Evolutionary conservation across 805 yeast species (phyloP).

Genomic region (Torulaspora gathmanii): DNA sequence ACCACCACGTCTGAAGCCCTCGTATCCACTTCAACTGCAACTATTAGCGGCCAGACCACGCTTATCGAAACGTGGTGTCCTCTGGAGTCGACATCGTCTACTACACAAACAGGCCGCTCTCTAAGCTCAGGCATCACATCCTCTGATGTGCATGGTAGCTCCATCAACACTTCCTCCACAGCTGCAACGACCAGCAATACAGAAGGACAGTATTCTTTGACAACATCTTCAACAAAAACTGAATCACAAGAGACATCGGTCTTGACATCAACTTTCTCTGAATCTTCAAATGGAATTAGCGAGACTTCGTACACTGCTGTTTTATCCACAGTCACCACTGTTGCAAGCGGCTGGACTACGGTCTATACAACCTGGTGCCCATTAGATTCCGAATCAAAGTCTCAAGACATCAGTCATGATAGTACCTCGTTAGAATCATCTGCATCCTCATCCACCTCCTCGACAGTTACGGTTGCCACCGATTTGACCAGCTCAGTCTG

Average conservation of each 20-base stretch:
- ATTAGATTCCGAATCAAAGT: constrained; percentile 7
- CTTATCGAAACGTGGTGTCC: no score
- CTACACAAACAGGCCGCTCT: not conserved
- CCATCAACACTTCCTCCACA: not conserved
- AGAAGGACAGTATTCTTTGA: not conserved
- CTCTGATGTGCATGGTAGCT: not conserved
- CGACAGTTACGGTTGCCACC: not conserved
- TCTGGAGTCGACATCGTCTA: not conserved
- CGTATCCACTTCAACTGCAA: no score
- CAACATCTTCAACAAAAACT: not conserved
- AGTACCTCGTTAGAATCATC: not conserved
- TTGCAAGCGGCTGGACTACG: constrained; percentile 15
- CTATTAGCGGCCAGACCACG: no score
- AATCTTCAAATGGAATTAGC: not conserved
- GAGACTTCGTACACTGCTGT: constrained; percentile 2
- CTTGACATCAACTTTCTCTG: not conserved
- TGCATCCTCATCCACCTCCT: not conserved
- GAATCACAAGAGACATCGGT: not conserved
- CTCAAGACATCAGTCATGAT: not conserved
- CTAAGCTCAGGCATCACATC: not conserved
- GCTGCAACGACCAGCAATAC: not conserved
- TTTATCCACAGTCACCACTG: constrained; percentile 8
- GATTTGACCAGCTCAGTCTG: not conserved
- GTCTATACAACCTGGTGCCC: constrained; percentile 40
- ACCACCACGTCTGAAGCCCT: no score